Evolutionary conservation across 2,329 filamentous ascomycete genomes (phyloP).

Genomic region (Apiospora malaysiana): DNA sequence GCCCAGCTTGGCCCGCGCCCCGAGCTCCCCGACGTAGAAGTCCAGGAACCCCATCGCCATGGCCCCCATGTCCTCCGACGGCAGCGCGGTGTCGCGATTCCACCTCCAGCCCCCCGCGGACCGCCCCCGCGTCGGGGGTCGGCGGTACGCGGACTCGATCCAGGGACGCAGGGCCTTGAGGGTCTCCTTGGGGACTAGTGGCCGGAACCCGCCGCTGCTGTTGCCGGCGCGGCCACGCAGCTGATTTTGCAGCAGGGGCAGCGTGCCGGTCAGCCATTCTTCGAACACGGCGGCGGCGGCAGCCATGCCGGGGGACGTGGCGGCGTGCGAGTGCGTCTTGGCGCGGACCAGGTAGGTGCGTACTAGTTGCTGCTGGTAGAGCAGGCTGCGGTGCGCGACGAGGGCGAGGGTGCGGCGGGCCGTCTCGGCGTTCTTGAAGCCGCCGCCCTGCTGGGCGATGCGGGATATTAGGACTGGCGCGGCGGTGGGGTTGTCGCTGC

Average conservation of each 20-base stretch:
- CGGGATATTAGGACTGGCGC: not conserved
- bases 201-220: not conserved
- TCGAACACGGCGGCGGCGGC: not conserved
- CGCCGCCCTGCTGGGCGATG: not conserved
- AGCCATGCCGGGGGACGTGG: not conserved
- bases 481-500: not conserved
- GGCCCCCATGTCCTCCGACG: too few relatives aligned
- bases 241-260: not conserved
- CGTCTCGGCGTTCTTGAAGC: slow-evolving; percentile 7
- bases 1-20: slow-evolving; percentile 8
- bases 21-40: not conserved
- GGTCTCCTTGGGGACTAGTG: not conserved
- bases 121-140: not conserved
- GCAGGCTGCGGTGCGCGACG: slow-evolving; percentile 7
- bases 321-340: not conserved
- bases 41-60: not conserved
- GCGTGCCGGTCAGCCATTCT: not conserved
- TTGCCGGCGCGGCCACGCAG: not conserved
- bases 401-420: slow-evolving; percentile 13
- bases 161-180: not conserved
- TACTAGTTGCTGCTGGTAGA: not conserved
- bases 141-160: not conserved
- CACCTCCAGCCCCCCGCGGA: not conserved
- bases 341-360: not conserved
- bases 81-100: too few relatives aligned